Evolutionary conservation across 2,329 filamentous ascomycete species (phyloP).

Genomic region (Scedosporium boydii): DNA sequence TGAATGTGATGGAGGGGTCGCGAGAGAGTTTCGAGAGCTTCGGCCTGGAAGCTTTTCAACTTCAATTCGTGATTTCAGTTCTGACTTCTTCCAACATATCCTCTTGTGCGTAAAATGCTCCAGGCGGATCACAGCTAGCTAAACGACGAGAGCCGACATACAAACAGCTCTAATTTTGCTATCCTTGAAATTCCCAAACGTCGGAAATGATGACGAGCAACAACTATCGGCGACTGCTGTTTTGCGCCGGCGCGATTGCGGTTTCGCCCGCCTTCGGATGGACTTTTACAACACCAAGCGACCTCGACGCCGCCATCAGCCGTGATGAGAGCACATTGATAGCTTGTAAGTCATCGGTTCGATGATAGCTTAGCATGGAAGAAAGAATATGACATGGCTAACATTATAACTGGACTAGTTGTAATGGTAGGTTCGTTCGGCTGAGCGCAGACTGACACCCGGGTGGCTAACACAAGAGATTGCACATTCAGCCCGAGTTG

Average conservation of each 20-base stretch:
- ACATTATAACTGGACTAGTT: neutral
- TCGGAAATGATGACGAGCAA: neutral
- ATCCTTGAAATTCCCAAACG: neutral
- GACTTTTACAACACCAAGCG: neutral
- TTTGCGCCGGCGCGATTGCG: neutral
- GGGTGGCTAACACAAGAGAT: neutral
- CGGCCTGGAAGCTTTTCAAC: too few relatives aligned
- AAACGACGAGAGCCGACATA: neutral
- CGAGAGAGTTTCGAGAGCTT: too few relatives aligned
- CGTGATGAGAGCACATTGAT: neutral
- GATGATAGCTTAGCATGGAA: neutral
- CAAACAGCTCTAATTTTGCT: neutral
- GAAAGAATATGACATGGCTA: neutral
- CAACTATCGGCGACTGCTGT: neutral
- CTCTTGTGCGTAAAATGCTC: neutral
- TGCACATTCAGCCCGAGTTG: constrained; percentile 8
- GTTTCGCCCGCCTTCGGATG: neutral
- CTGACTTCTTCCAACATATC: too few relatives aligned
- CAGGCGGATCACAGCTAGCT: neutral
- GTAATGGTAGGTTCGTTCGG: neutral
- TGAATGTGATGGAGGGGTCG: neutral
- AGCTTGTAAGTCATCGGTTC: constrained; percentile 6
- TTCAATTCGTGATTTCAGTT: too few relatives aligned
- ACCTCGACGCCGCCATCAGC: neutral
- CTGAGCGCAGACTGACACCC: neutral